A percentile compares a stretch with the other conserved stretches of the same genome.
phyloP scores from a whole-genome alignment of 305 asterid species.

The Solanum hybrid region DNA sequence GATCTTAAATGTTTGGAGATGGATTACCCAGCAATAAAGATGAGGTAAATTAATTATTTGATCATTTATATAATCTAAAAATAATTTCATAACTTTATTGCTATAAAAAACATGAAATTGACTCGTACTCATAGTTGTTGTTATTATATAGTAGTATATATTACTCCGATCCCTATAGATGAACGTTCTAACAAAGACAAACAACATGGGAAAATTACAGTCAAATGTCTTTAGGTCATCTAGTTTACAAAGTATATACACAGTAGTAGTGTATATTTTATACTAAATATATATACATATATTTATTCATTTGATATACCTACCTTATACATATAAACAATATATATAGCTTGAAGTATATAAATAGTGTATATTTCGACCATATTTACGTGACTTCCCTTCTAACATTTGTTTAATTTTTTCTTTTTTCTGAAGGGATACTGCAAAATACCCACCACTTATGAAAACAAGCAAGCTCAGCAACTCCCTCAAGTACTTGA shows the following conservation, averaged over 20 bases:
- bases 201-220: not conserved
- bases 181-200: not conserved
- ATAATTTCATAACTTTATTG: not conserved
- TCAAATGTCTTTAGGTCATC: not conserved
- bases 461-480: slow-evolving; percentile 97
- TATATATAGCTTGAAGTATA: not conserved
- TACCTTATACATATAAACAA: not conserved
- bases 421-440: slow-evolving; percentile 44
- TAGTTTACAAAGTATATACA: not conserved
- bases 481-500: slow-evolving; percentile 81
- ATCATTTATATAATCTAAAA: not conserved
- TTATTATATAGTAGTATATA: too few species aligned
- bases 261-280: not conserved
- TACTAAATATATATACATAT: not conserved
- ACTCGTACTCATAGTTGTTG: too few species aligned
- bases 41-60: slow-evolving; percentile 45
- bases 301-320: not conserved
- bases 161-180: not conserved
- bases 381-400: not conserved
- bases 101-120: not conserved
- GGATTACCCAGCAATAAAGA: slow-evolving; percentile 54
- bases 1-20: slow-evolving; percentile 72
- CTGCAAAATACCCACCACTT: slow-evolving; percentile 77
- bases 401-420: not conserved
- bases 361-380: not conserved